Conservation (phyloP, 2,329 filamentous ascomycete species). For the Didymella lethalis region DNA sequence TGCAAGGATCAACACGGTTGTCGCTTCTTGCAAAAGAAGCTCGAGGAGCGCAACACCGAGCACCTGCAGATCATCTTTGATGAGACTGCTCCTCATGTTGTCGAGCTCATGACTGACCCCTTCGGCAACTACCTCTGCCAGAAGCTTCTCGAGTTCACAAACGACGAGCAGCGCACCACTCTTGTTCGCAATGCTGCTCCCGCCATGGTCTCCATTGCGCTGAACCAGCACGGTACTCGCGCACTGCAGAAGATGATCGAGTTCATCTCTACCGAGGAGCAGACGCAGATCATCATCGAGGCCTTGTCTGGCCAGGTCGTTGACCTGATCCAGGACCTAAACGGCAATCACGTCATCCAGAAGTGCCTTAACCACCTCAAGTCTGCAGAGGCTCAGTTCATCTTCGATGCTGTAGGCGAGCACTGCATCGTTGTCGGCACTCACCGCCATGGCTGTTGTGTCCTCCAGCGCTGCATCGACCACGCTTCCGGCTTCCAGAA, state of each 20-base stretch:
- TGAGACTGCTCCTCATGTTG: constrained; percentile 91
- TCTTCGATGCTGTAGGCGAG: constrained; percentile 90
- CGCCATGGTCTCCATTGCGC: constrained; percentile 88
- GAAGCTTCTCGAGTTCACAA: constrained; percentile 95
- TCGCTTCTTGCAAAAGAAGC: constrained; percentile 94
- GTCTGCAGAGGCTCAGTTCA: constrained; percentile 87
- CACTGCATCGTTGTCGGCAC: constrained; percentile 92
- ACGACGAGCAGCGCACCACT: constrained; percentile 90
- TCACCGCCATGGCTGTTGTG: constrained; percentile 96
- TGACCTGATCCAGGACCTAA: constrained; percentile 93
- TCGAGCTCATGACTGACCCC: constrained; percentile 96
- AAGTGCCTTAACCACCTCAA: constrained; percentile 97
- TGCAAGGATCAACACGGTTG: constrained; percentile 99
- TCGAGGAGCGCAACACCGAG: constrained; percentile 85
- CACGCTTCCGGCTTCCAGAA: constrained; percentile 93
- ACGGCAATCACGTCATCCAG: constrained; percentile 98
- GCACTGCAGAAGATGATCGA: constrained; percentile 99
- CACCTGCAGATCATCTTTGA: constrained; percentile 92
- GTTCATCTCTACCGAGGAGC: constrained; percentile 76
- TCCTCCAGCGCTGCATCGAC: constrained; percentile 97
- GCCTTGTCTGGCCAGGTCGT: constrained; percentile 86
- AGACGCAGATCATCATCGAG: constrained; percentile 82
- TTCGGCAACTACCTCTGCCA: constrained; percentile 99
- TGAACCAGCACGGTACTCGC: constrained; percentile 96
- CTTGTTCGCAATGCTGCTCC: constrained; percentile 89